A percentile compares a stretch with the other conserved stretches of the same genome.
These are phyloP conservation scores for Lipomyces starkeyi DNA, from an alignment of 805 yeast genomes.

Conservation along the genomic window DNA sequence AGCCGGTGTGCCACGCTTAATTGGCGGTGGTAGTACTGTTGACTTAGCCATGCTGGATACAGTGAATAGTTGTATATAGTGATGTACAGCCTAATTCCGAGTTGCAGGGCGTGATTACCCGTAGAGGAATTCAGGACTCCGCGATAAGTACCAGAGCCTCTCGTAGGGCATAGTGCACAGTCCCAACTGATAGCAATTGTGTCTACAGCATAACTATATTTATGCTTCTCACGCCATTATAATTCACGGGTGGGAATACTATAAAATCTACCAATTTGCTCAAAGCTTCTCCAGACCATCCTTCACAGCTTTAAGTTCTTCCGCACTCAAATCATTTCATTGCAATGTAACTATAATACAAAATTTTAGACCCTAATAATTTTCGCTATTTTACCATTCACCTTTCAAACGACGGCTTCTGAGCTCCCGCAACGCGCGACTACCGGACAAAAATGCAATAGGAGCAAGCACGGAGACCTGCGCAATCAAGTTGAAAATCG, in stretches of 20 bases:
- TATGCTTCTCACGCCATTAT: too few relatives aligned
- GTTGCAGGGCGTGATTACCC: neutral
- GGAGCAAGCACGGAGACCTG: conserved; percentile 57
- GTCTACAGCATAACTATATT: too few relatives aligned
- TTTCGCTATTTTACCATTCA: conserved; percentile 16
- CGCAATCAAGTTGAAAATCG: conserved; percentile 64
- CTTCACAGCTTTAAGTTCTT: neutral
- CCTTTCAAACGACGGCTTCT: conserved; percentile 40
- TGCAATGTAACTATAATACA: neutral
- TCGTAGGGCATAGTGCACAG: too few relatives aligned
- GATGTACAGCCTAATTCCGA: neutral
- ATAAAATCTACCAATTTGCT: neutral
- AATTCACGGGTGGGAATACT: neutral
- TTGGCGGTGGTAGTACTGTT: conserved; percentile 2
- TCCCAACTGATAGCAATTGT: too few relatives aligned
- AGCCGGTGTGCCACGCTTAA: conserved; percentile 14
- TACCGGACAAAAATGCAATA: conserved; percentile 64
- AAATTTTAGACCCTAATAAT: neutral
- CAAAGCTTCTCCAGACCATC: neutral
- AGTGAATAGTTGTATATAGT: neutral
- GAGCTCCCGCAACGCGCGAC: conserved; percentile 64
- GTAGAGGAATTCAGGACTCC: too few relatives aligned
- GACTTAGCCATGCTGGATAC: neutral
- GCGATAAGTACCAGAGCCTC: too few relatives aligned
- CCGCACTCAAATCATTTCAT: neutral